Conservation (phyloP, 768 basidiomycete genomes). For the Kwoniella mangroviensis region DNA sequence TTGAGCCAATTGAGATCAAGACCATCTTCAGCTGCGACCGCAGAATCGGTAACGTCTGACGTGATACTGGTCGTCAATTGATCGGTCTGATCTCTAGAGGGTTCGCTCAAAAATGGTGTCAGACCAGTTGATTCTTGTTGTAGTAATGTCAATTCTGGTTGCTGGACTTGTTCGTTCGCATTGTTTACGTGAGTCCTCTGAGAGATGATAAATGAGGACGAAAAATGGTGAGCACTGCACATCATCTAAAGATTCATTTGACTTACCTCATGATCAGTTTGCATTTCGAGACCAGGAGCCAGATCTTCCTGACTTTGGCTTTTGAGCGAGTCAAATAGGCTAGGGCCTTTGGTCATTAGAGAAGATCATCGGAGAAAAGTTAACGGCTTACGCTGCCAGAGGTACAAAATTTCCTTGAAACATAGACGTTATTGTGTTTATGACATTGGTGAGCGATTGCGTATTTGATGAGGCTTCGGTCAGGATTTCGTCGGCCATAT, state of each 20-base stretch:
- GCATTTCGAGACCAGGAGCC: background rate
- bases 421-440: slow-evolving; percentile 3
- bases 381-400: slow-evolving; percentile 6
- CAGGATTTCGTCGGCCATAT: slow-evolving; percentile 17
- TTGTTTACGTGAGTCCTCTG: no score
- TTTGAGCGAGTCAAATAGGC: slow-evolving; percentile 4
- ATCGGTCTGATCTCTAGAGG: background rate
- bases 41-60: background rate
- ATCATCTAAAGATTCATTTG: no score
- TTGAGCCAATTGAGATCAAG: slow-evolving; percentile 3
- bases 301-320: background rate
- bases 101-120: background rate
- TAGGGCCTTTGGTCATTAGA: background rate
- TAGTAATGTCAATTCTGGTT: background rate
- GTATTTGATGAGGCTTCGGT: background rate
- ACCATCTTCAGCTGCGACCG: background rate
- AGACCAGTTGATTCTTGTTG: background rate
- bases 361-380: background rate
- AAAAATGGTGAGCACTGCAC: no score
- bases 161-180: no score
- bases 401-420: slow-evolving; percentile 10
- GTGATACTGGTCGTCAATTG: background rate
- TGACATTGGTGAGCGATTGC: background rate
- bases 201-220: no score
- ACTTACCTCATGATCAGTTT: background rate